phyloP scores from a whole-genome alignment of 176 grass and related monocot genomes.

The Phoenix dactylifera region DNA sequence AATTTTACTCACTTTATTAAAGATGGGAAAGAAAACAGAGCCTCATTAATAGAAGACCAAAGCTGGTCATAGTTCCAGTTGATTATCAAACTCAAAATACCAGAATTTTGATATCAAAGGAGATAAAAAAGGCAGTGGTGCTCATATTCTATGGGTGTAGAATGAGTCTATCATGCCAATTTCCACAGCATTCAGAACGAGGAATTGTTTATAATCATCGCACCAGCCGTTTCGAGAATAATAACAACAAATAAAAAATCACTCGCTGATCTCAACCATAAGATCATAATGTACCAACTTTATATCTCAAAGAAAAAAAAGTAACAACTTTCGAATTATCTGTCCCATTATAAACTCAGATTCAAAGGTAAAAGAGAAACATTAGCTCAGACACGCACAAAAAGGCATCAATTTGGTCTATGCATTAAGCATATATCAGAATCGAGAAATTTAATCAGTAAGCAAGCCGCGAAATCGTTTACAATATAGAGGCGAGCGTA shows the following conservation, averaged over 20 bases:
- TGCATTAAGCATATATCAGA: no score
- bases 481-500: conserved; percentile 28
- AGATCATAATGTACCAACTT: background rate
- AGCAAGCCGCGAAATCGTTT: background rate
- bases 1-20: no score
- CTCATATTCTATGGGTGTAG: conserved; percentile 40
- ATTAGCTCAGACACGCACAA: background rate
- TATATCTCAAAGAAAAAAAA: no score
- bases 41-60: no score
- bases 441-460: background rate
- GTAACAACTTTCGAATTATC: no score
- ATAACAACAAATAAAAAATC: background rate
- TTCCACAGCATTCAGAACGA: conserved; percentile 20
- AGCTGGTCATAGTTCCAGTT: no score
- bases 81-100: no score
- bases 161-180: conserved; percentile 22
- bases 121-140: background rate
- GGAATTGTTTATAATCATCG: conserved; percentile 36
- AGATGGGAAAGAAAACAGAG: no score
- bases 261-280: background rate
- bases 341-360: no score
- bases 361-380: background rate
- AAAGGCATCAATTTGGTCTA: no score
- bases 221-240: conserved; percentile 4
- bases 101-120: no score